Conservation (phyloP, 2,329 filamentous ascomycete species). For the Fusarium luffae region DNA sequence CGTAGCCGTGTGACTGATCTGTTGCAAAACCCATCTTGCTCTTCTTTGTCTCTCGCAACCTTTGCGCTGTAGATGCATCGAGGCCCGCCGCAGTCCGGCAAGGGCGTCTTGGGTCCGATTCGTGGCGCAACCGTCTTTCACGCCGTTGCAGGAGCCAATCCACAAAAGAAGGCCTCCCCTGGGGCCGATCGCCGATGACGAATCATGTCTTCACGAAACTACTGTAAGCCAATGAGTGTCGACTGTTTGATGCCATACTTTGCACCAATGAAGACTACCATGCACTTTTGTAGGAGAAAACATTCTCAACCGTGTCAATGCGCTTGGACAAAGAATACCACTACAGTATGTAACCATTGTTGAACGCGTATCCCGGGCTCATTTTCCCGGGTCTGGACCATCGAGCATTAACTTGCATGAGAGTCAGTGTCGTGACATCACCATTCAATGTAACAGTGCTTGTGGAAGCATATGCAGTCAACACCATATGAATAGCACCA, state of each 20-base stretch:
- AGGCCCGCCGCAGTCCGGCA: conserved; percentile 28
- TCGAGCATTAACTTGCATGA: conserved; percentile 5
- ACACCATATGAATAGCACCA: conserved; percentile 8
- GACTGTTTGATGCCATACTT: neutral
- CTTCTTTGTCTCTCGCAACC: conserved; percentile 1
- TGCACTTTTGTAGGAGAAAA: conserved; percentile 6
- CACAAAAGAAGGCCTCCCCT: conserved; percentile 23
- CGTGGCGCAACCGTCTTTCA: conserved; percentile 30
- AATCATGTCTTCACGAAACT: conserved; percentile 20
- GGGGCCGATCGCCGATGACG: conserved; percentile 33
- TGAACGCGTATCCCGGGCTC: conserved; percentile 2
- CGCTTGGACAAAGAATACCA: neutral
- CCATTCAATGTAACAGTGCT: conserved; percentile 10
- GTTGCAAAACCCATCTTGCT: conserved; percentile 1
- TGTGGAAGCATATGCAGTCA: conserved; percentile 7
- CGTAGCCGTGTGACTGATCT: conserved; percentile 31
- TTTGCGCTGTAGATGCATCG: conserved; percentile 3
- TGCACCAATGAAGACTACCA: neutral
- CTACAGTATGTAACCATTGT: conserved; percentile 8
- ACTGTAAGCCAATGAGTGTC: conserved; percentile 11
- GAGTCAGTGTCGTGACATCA: conserved; percentile 34
- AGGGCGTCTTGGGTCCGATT: conserved; percentile 29
- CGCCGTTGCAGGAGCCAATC: conserved; percentile 21
- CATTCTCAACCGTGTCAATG: neutral
- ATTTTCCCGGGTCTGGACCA: conserved; percentile 9